These are phyloP conservation scores for Senecio squalidus DNA, from an alignment of 140 eudicot species.

Conservation along the genomic window DNA sequence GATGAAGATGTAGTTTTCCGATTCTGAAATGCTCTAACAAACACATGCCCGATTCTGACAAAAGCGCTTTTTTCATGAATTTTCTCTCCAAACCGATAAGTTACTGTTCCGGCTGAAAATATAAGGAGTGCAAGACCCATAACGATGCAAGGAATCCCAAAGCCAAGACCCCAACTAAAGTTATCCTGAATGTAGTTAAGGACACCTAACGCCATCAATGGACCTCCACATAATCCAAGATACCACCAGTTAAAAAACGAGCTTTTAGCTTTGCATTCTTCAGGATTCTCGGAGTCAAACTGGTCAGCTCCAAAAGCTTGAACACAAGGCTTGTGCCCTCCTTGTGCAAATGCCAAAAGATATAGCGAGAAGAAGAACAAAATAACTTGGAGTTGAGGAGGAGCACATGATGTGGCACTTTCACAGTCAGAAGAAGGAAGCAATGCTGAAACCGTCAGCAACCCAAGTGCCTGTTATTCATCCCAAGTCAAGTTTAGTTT, in stretches of 20 bases:
- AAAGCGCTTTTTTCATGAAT: slow-evolving; percentile 35
- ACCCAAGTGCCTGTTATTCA: slow-evolving; percentile 45
- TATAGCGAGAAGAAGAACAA: slow-evolving; percentile 47
- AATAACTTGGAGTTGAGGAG: slow-evolving; percentile 34
- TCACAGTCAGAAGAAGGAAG: slow-evolving; percentile 33
- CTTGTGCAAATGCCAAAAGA: slow-evolving; percentile 49
- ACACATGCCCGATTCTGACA: slow-evolving; percentile 39
- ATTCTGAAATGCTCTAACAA: slow-evolving; percentile 37
- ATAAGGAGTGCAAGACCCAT: slow-evolving; percentile 45
- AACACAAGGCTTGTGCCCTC: slow-evolving; percentile 62
- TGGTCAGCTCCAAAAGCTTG: slow-evolving; percentile 70
- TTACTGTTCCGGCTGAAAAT: slow-evolving; percentile 45
- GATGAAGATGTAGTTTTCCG: slow-evolving; percentile 29
- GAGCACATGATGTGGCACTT: slow-evolving; percentile 25
- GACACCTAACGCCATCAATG: slow-evolving; percentile 23
- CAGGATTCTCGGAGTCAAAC: slow-evolving; percentile 44
- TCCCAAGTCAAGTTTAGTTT: slow-evolving; percentile 1
- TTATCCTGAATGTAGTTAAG: slow-evolving; percentile 53
- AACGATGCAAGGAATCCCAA: slow-evolving; percentile 65
- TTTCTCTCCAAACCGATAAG: slow-evolving; percentile 38
- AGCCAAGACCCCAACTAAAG: slow-evolving; percentile 63
- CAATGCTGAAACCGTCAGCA: slow-evolving; percentile 44
- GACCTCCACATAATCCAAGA: slow-evolving; percentile 46
- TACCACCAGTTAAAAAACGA: slow-evolving; percentile 73
- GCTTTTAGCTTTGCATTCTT: slow-evolving; percentile 51